Base-by-base conservation (phyloP, 192 early-diverging fungal species). In the Gamsiella multidivaricata region DNA sequence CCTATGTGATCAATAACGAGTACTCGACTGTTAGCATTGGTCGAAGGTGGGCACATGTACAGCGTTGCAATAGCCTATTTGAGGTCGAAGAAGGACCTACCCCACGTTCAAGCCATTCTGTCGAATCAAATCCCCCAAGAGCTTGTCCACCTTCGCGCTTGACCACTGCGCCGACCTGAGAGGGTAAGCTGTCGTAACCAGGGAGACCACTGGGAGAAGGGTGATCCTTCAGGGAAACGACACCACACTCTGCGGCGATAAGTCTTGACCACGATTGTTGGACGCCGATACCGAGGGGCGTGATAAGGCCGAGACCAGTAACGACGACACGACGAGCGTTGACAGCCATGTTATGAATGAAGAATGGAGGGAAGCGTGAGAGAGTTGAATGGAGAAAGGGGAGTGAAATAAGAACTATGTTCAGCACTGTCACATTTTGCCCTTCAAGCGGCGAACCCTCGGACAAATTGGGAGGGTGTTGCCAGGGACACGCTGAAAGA, bases 221-320 rank as follows among this genome's bases (percentile, higher is more conserved):
- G 3, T 71, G 60, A 41, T 83, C 63, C 31, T 76, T 80, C 18
- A 95, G 79, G 17, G 92, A 93, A 28, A 87, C 83, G 50, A 98
- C 88, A 17, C 96, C 97, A 68, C 90, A 94, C 25, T 87, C 63
- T 1, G 87, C 88, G 9, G 87, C 86, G 33, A 97, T 55, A 26
- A 98, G 83, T 57, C 80, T 85, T 18, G 75, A 69, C 96, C 96
- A 98, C 0, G 87, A 83, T 23, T 82, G 73, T 47, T 81, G 72
- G 17, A 92, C 89, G 54, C 94, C 93, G 2, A 88, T 88, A 47
- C 91, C 95, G 17, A 98, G 85, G 2, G 97, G 97, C 20, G 95
- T 95, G 32, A 98, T 92, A 18, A 96, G 82, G 7, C 97, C 97
- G 6, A 98, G 85, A 5, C 97, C 97, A 20, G 97, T 98, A 14